A percentile compares a stretch with the other conserved stretches of the same genome.
phyloP scores from a whole-genome alignment of 108 stramenopile genomes.

The Cyclotella baltica region DNA sequence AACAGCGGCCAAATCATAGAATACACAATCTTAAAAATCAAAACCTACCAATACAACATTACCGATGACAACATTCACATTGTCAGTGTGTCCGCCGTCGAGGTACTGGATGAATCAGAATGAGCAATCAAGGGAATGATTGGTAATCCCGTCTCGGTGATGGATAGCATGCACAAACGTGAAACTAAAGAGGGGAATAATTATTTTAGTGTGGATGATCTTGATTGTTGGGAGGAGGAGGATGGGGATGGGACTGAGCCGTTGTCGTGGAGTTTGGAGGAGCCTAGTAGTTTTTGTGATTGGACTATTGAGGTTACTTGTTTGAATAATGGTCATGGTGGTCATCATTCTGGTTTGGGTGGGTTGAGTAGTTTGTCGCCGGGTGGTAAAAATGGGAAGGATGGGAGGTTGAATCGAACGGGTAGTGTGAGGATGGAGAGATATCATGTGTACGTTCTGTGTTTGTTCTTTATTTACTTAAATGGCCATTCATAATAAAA shows the following conservation, averaged over 20 bases:
- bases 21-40: slow-evolving; percentile 30
- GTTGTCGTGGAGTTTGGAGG: slow-evolving; percentile 50
- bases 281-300: slow-evolving; percentile 45
- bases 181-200: slow-evolving; percentile 39
- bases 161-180: slow-evolving; percentile 41
- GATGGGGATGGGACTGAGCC: slow-evolving; percentile 45
- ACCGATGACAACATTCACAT: slow-evolving; percentile 59
- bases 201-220: slow-evolving; percentile 52
- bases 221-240: slow-evolving; percentile 49
- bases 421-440: not conserved
- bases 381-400: not conserved
- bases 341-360: not conserved
- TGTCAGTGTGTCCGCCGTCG: slow-evolving; percentile 32
- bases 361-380: not conserved
- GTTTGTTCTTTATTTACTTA: no score
- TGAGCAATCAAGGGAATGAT: slow-evolving; percentile 21
- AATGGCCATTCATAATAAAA: no score
- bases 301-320: slow-evolving; percentile 51
- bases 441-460: slow-evolving; percentile 9
- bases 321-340: not conserved
- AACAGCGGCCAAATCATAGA: slow-evolving; percentile 40
- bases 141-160: slow-evolving; percentile 41
- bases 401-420: not conserved
- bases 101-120: slow-evolving; percentile 33
- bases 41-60: slow-evolving; percentile 55